Evolutionary conservation across 768 basidiomycete species (phyloP), one percentile per base, ranked within the genome.

Genomic region (Suillus variegatus): DNA sequence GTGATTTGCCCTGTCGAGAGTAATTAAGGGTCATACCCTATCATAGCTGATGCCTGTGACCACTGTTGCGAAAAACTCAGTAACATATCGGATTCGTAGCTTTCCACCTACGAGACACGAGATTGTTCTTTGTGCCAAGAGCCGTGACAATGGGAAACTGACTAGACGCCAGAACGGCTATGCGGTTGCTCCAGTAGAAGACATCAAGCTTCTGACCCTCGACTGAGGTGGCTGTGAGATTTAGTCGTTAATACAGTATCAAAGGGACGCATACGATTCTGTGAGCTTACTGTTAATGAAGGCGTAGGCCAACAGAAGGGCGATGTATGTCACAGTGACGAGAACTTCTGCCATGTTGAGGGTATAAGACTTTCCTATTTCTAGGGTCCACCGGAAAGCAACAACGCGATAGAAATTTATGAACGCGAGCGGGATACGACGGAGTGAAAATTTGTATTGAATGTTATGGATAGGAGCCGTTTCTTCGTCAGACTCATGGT

Each of bases 91-190:
- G 8, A 2, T 40, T 9, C 25, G 22, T 36, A 10, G 14, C n/a
- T 9, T 66, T n/a, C 8, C 8, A 61, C 78, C 9, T 52, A 80
- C 80, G 52, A 6, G 81, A 77, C 28, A 85, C 75, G 32, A 82
- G 18, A 54, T 85, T 85, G 70, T 85, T 82, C 74, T 85, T 85
- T 22, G 80, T 82, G 0, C 81, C 83, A 2, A 85, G 76, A 6
- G 76, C 82, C 0, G 82, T 76, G 63, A 84, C 76, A 5, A 85
- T 70, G 4, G 82, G 79, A 5, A 81, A 68, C 68, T 85, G 82
- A 22, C 71, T 73, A 4, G 74, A 74, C 1, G 79, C 79, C 20
- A 81, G 61, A 6, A 70, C 32, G 1, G 70, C 78, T 6, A 75
- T 74, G 28, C 77, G 76, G 43, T 71, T 69, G 9, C 70, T 69